phyloP scores from a whole-genome alignment of 2,329 filamentous ascomycete species.

The Xylariales sp. region DNA sequence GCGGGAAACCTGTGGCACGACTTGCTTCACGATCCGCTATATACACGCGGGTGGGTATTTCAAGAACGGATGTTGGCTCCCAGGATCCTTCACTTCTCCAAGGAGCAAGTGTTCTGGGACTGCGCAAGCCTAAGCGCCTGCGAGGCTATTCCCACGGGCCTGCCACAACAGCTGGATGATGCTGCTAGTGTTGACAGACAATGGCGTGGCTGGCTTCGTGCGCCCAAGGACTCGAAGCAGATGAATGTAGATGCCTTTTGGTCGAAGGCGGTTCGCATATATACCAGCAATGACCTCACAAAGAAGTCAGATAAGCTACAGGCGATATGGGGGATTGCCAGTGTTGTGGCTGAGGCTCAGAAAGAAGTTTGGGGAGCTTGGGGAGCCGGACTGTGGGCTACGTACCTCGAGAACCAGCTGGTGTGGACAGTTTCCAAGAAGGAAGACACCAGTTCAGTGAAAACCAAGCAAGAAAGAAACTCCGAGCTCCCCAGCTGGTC shows the following conservation, averaged over 20 bases:
- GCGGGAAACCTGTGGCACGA: slow-evolving; percentile 3
- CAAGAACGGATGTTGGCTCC: slow-evolving; percentile 19
- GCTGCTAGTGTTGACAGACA: slow-evolving; percentile 11
- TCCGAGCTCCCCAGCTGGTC: slow-evolving; percentile 6
- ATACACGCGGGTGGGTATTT: slow-evolving; percentile 17
- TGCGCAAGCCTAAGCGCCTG: slow-evolving; percentile 16
- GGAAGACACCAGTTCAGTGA: neutral
- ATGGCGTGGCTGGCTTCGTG: slow-evolving; percentile 11
- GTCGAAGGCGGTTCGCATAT: slow-evolving; percentile 13
- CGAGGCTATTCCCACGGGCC: slow-evolving; percentile 14
- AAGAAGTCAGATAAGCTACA: slow-evolving; percentile 11
- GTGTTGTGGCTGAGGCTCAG: slow-evolving; percentile 12
- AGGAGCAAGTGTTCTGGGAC: slow-evolving; percentile 19
- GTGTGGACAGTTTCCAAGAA: slow-evolving; percentile 13
- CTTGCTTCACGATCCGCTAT: slow-evolving; percentile 11
- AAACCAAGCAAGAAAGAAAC: neutral
- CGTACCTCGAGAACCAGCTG: slow-evolving; percentile 14
- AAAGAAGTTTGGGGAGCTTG: slow-evolving; percentile 7
- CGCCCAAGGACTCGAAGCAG: slow-evolving; percentile 4
- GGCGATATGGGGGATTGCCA: slow-evolving; percentile 18
- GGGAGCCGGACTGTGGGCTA: slow-evolving; percentile 14
- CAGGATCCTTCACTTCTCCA: slow-evolving; percentile 17
- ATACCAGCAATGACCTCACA: slow-evolving; percentile 16
- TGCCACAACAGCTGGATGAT: slow-evolving; percentile 13
- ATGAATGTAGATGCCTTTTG: slow-evolving; percentile 15